phyloP scores from a whole-genome alignment of 345 rosid species.

The Cardamine resedifolia region DNA sequence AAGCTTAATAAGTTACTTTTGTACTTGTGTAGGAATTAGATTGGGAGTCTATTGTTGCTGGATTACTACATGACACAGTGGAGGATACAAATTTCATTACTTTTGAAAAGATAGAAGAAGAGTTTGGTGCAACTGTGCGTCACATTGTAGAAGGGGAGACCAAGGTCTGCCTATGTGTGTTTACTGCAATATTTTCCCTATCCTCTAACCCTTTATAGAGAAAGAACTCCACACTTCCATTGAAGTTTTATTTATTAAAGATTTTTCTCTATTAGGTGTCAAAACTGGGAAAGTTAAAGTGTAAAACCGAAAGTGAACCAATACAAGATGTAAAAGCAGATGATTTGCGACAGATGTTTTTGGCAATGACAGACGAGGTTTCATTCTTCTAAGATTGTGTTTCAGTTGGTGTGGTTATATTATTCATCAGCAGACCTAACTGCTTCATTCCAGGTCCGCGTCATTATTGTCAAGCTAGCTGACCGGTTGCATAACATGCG shows the following conservation, averaged over 20 bases:
- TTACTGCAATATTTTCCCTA: conserved; percentile 18
- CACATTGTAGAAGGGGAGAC: conserved; percentile 99
- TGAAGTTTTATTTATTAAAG: conserved; percentile 1
- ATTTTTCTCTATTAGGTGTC: conserved; percentile 60
- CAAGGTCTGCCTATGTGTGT: conserved; percentile 56
- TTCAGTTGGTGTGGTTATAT: conserved; percentile 20
- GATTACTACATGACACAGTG: conserved; percentile 94
- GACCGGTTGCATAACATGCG: conserved; percentile 99
- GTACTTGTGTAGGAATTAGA: conserved; percentile 71
- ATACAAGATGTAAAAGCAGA: conserved; percentile 98
- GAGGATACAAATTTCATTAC: conserved; percentile 95
- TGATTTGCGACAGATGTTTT: conserved; percentile 97
- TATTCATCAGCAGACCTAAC: conserved; percentile 23
- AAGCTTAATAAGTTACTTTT: conserved; percentile 28
- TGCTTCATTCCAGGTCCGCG: conserved; percentile 73
- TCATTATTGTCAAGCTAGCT: conserved; percentile 96
- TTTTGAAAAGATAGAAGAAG: conserved; percentile 87
- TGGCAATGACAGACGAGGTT: conserved; percentile 99
- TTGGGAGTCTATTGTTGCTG: conserved; percentile 98
- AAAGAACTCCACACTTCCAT: not conserved
- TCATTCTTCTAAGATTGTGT: conserved; percentile 1
- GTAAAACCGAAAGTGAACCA: conserved; percentile 65
- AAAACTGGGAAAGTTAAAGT: conserved; percentile 89
- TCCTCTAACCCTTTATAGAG: not conserved
- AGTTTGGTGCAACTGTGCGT: conserved; percentile 87